These are phyloP conservation scores for Scenedesmus sp. DNA, from an alignment of 163 green algal genomes.

Conservation along the genomic window DNA sequence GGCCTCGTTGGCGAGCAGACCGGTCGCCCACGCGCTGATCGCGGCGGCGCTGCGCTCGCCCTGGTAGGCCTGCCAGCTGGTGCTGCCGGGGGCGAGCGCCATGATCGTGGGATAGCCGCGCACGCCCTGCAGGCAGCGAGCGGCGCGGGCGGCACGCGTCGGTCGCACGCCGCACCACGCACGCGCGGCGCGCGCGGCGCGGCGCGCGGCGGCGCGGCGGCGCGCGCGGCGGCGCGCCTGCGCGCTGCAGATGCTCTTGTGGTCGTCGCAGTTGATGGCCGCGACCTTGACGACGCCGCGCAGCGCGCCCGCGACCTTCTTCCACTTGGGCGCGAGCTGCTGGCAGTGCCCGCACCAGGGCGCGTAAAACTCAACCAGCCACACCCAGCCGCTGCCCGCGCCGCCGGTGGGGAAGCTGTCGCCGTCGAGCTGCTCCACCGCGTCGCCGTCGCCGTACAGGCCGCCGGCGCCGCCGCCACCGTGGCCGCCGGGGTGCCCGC, in stretches of 20 bases:
- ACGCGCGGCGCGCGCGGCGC: no score
- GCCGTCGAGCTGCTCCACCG: conserved; percentile 56
- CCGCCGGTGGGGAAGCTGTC: conserved; percentile 62
- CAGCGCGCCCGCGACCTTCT: conserved; percentile 68
- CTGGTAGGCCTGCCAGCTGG: conserved; percentile 62
- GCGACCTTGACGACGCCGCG: conserved; percentile 82
- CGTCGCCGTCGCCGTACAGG: conserved; percentile 68
- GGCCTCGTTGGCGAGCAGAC: conserved; percentile 68
- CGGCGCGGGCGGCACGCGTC: background rate
- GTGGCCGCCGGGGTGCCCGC: conserved; percentile 38
- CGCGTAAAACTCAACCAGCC: conserved; percentile 85
- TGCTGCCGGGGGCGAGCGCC: conserved; percentile 54
- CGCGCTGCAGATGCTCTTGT: conserved; percentile 56
- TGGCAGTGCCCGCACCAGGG: conserved; percentile 89
- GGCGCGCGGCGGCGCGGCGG: no score
- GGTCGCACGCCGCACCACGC: background rate
- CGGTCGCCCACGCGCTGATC: conserved; percentile 75
- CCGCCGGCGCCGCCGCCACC: conserved; percentile 35
- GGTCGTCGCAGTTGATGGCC: conserved; percentile 88
- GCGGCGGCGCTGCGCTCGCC: conserved; percentile 68
- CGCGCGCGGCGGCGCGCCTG: no score
- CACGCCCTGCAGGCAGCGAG: conserved; percentile 77
- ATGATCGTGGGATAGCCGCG: conserved; percentile 89
- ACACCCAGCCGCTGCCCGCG: conserved; percentile 64
- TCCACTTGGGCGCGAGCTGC: conserved; percentile 79